phyloP scores from a whole-genome alignment of 768 basidiomycete genomes.

The Lentinula aciculospora region DNA sequence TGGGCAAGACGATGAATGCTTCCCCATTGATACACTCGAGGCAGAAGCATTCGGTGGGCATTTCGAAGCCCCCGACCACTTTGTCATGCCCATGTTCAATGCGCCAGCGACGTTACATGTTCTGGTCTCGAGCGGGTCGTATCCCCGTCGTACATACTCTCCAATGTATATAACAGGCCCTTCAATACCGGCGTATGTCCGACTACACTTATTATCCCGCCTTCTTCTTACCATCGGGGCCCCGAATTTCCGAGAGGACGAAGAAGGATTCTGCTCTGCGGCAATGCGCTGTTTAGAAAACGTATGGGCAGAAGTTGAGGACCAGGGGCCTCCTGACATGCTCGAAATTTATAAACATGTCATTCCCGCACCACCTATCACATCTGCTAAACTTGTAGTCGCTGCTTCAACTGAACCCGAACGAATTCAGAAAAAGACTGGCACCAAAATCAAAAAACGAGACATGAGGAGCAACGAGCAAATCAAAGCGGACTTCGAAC shows the following conservation, averaged over 20 bases:
- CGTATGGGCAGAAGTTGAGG: constrained; percentile 61
- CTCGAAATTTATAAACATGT: constrained; percentile 61
- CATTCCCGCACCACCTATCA: constrained; percentile 23
- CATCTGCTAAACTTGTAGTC: neutral
- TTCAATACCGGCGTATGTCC: constrained; percentile 71
- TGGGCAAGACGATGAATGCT: constrained; percentile 14
- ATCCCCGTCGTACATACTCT: constrained; percentile 43
- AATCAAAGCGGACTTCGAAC: constrained; percentile 50
- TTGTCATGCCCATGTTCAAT: constrained; percentile 59
- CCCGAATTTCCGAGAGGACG: constrained; percentile 52
- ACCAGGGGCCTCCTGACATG: constrained; percentile 72
- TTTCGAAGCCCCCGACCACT: constrained; percentile 37
- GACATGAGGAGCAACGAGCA: constrained; percentile 42
- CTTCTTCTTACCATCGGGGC: constrained; percentile 53
- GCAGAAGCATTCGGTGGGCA: constrained; percentile 52
- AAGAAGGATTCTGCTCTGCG: constrained; percentile 70
- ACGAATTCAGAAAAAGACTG: constrained; percentile 1
- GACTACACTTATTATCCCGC: constrained; percentile 71
- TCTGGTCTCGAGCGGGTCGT: constrained; percentile 42
- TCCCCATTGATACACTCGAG: constrained; percentile 36
- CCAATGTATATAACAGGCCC: constrained; percentile 73
- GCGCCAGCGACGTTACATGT: constrained; percentile 66
- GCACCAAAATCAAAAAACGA: constrained; percentile 18
- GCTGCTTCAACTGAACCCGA: neutral
- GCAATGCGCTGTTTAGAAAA: constrained; percentile 67